Percentiles rank a stretch among this genome's conserved stretches.
These are phyloP conservation scores for Ustilago curta DNA, from an alignment of 1,284 basidiomycete species.

Conservation along the genomic window DNA sequence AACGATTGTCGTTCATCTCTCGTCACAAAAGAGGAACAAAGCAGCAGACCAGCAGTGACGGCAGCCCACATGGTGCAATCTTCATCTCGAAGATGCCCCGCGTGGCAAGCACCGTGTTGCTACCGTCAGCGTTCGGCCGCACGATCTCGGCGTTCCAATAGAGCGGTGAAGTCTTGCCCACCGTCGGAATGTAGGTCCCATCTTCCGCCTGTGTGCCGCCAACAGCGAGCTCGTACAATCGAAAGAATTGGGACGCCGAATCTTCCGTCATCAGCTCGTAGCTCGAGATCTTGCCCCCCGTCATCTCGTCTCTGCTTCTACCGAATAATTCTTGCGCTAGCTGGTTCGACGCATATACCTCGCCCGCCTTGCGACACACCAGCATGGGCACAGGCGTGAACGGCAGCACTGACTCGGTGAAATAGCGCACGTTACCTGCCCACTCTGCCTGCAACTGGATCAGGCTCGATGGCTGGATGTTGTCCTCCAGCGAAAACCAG, in stretches of 20 bases:
- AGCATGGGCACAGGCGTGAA: slow-evolving; percentile 49
- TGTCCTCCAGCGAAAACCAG: slow-evolving; percentile 54
- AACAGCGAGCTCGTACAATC: slow-evolving; percentile 43
- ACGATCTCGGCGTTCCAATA: slow-evolving; percentile 54
- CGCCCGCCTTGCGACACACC: slow-evolving; percentile 53
- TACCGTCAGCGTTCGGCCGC: slow-evolving; percentile 12
- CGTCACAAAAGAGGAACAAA: slow-evolving; percentile 31
- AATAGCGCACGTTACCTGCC: slow-evolving; percentile 52
- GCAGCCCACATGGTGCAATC: slow-evolving; percentile 52
- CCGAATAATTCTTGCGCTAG: slow-evolving; percentile 42
- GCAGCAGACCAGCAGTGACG: slow-evolving; percentile 46
- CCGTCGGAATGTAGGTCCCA: slow-evolving; percentile 22
- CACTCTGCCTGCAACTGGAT: slow-evolving; percentile 54
- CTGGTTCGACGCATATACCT: slow-evolving; percentile 46
- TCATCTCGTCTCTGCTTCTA: slow-evolving; percentile 33
- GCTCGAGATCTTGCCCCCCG: slow-evolving; percentile 36
- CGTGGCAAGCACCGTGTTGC: slow-evolving; percentile 17
- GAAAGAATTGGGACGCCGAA: slow-evolving; percentile 48
- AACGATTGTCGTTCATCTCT: no score
- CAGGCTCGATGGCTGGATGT: slow-evolving; percentile 51
- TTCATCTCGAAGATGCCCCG: slow-evolving; percentile 54
- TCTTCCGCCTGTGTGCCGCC: slow-evolving; percentile 33
- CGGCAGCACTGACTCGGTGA: slow-evolving; percentile 44
- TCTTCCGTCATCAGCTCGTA: slow-evolving; percentile 55
- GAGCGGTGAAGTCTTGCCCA: slow-evolving; percentile 33